phyloP scores from a whole-genome alignment of 805 yeast species.

The Lachancea sp. region DNA sequence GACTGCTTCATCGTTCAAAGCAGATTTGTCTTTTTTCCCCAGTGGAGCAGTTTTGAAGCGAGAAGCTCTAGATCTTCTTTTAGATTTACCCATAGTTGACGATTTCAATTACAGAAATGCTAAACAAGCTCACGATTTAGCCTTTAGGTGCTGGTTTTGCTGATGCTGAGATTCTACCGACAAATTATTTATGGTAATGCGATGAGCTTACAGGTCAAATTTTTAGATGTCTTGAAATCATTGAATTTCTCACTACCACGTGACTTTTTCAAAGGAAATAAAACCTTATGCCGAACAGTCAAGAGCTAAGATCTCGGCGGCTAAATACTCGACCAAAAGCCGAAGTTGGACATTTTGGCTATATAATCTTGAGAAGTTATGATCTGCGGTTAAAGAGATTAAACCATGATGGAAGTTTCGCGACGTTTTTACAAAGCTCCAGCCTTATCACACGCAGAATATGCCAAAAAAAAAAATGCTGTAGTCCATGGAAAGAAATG shows the following conservation, averaged over 20 bases:
- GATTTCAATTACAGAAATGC: too few relatives aligned
- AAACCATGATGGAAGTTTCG: too few relatives aligned
- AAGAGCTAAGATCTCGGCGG: neutral
- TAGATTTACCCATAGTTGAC: slow-evolving; percentile 61
- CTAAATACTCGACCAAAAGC: neutral
- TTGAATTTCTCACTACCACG: neutral
- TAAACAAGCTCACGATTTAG: too few relatives aligned
- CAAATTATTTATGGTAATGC: neutral
- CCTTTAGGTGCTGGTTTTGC: too few relatives aligned
- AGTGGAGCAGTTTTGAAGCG: slow-evolving; percentile 35
- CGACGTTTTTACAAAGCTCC: too few relatives aligned
- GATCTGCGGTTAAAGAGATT: neutral
- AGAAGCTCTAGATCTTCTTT: slow-evolving; percentile 54
- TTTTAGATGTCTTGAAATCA: slow-evolving; percentile 2
- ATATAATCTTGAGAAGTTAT: neutral
- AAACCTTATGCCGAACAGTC: too few relatives aligned
- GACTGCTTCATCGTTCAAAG: slow-evolving; percentile 40
- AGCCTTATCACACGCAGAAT: too few relatives aligned
- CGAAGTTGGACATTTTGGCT: too few relatives aligned
- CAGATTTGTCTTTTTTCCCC: slow-evolving; percentile 29
- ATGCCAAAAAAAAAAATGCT: too few relatives aligned
- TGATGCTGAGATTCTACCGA: too few relatives aligned
- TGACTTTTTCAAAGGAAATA: too few relatives aligned
- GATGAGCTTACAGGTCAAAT: slow-evolving; percentile 11
- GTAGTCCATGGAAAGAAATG: too few relatives aligned